Base-by-base conservation (phyloP, 2,329 filamentous ascomycete genomes). In the Botrytis medusae region DNA sequence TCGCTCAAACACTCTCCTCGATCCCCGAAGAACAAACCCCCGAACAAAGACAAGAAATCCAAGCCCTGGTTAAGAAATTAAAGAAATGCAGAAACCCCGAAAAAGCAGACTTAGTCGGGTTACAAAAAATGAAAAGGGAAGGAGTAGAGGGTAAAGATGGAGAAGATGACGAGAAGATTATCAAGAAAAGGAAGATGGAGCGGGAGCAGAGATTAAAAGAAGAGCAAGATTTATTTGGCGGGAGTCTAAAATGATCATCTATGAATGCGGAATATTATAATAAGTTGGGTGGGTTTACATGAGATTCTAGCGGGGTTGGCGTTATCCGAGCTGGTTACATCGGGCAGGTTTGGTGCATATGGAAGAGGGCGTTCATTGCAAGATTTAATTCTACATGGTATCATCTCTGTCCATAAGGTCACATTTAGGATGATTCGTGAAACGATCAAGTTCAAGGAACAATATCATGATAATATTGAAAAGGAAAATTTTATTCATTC, bases 71-170 rank as follows among this genome's bases (percentile, higher is more conserved):
- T 25, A 89, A 87, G 82, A 94, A 93, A 80, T 84, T 95, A n/a
- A 89, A 88, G 74, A 88, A 87, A 77, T 95, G 92, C 77, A 86
- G 90, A 73, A 92, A 95, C 78, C 92, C 92, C 0, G 91, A 93
- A 77, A 89, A 92, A 72, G 89, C 87, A 61, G 91, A 95, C 81
- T 82, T 95, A 5, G 90, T 94, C 29, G 90, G 89, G 65, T 83
- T 92, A 60, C 78, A 80, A 69, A 87, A 87, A 75, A 88, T 89
- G 32, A 87, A 91, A 77, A 89, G 89, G 65, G 87, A 90, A 34
- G 74, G 69, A 9, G 65, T 32, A 29, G 74, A 73, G 18, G 65
- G 59, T 7, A 69, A 57, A 69, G 48, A 69, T 22, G 80, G 84
- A 71, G 75, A 75, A 14, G 74, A 75, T 62, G 76, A 79, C 34